Evolutionary conservation across 2,329 filamentous ascomycete species (phyloP), one percentile per base, ranked within the genome.

Genomic region (Fusarium sp.): DNA sequence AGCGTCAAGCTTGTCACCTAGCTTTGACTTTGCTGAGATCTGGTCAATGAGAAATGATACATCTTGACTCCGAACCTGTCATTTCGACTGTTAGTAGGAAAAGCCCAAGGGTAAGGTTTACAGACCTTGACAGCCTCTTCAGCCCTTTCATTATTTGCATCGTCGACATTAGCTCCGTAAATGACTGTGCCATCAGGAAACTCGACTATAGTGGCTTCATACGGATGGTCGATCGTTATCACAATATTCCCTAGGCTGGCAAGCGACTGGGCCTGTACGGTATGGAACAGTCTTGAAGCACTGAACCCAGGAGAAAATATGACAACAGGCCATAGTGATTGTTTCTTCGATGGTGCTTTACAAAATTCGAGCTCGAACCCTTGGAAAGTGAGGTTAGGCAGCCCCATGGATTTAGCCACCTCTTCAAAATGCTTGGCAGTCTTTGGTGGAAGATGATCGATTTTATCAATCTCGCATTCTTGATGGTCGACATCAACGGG

Each of bases 221-320:
- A 80, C 0, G 84, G 79, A 53, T 86, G 84, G 57, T 87, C 85
- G 42, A 87, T 71, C 0, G 83, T 76, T 1, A 85, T 70, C 6
- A 87, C 79, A 13, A 79, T 77, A 46, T 80, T 83, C 0, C 84
- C 84, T 6, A 80, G 76, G 7, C 81, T 82, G 2, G 83, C 82
- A 17, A 87, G 73, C 5, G 82, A 79, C 17, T 79, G 77, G 1
- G 82, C 80, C 45, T 82, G 75, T 3, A 78, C 80, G 3, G 77
- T 78, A 65, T 85, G 84, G 2, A 84, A 53, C 9, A 82, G 69
- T 2, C 84, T 77, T 1, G 80, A 78, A 0, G 78, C 78, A 15
- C 78, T 79, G 10, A 80, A 76, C 6, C 83, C 84, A 0, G 84
- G 83, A 1, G 81, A 82, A 45, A 87, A 79, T 17, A 85, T 59